phyloP scores from a whole-genome alignment of 2,329 filamentous ascomycete species.

The Raffaelea arxii region DNA sequence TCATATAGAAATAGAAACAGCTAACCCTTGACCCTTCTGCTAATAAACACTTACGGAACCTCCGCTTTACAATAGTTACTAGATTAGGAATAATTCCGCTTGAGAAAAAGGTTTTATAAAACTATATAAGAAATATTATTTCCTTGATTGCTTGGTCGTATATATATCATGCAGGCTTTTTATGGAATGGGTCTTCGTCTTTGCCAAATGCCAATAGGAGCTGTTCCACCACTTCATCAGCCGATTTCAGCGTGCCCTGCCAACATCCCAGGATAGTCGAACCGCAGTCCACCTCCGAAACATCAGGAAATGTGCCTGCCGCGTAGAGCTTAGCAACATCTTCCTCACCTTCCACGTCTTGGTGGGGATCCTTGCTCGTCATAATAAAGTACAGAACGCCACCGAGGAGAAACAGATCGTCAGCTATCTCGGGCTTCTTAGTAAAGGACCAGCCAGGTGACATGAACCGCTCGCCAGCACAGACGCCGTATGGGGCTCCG shows the following conservation, averaged over 20 bases:
- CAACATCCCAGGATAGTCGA: not conserved
- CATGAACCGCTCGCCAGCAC: not conserved
- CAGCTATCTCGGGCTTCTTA: not conserved
- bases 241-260: not conserved
- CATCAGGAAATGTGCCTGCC: not conserved
- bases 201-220: not conserved
- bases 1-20: no score
- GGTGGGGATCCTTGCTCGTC: not conserved
- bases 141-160: no score
- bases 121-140: no score
- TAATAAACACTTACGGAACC: no score
- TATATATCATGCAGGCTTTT: not conserved
- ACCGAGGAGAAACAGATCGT: not conserved
- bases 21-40: no score
- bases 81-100: no score
- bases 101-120: no score
- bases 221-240: not conserved
- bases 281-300: not conserved
- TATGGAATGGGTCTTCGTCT: not conserved
- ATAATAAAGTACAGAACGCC: conserved; percentile 1
- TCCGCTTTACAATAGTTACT: no score
- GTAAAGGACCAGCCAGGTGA: not conserved
- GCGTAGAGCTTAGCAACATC: not conserved
- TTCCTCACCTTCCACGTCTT: not conserved
- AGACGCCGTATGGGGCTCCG: not conserved